Evolutionary conservation across 306 rosid genomes (phyloP).

Genomic region (Cucurbita pepo): DNA sequence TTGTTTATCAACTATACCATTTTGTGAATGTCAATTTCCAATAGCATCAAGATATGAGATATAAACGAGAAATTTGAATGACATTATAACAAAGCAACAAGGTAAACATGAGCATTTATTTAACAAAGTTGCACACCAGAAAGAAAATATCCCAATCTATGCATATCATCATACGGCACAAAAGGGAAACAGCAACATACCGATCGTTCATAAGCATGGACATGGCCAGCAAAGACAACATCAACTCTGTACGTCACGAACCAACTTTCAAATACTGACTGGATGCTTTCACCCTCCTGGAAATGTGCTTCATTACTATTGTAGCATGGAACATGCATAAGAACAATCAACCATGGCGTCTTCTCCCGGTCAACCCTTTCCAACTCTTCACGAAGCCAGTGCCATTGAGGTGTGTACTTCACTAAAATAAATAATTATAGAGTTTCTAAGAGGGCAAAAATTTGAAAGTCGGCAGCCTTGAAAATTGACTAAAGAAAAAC

Average conservation of each 20-base stretch:
- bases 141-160: background rate
- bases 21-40: background rate
- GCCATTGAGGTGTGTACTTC: constrained; percentile 79
- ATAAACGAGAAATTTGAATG: background rate
- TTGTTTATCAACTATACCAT: background rate
- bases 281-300: constrained; percentile 96
- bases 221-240: constrained; percentile 87
- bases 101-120: background rate
- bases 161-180: background rate
- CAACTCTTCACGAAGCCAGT: constrained; percentile 60
- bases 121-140: background rate
- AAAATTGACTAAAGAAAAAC: no score
- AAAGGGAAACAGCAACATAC: constrained; percentile 29
- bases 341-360: constrained; percentile 96
- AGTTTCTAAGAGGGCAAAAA: background rate
- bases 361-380: constrained; percentile 59
- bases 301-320: constrained; percentile 69
- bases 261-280: constrained; percentile 72
- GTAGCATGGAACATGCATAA: constrained; percentile 81
- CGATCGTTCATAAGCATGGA: constrained; percentile 98
- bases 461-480: background rate
- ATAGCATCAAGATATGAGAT: background rate
- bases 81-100: background rate
- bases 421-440: constrained; percentile 25
- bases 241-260: constrained; percentile 67